A percentile compares a stretch with the other conserved stretches of the same genome.
Evolutionary conservation across 140 eudicot genomes (phyloP).

Genomic region (Oenanthe javanica): DNA sequence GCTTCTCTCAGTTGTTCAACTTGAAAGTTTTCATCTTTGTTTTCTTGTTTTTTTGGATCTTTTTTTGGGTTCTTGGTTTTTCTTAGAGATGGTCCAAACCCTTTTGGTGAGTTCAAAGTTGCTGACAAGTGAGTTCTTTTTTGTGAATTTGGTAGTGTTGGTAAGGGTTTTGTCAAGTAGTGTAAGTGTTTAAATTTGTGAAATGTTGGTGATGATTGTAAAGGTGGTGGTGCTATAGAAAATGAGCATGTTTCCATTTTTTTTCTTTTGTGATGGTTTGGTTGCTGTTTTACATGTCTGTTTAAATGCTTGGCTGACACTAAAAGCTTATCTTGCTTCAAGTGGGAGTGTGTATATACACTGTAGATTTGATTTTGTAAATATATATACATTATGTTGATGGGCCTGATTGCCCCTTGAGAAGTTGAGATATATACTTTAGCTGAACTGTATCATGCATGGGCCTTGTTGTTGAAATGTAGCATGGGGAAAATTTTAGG

Average conservation of each 20-base stretch:
- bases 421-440: too few species aligned
- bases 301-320: slow-evolving; percentile 35
- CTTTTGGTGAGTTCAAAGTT: slow-evolving; percentile 68
- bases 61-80: slow-evolving; percentile 42
- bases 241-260: slow-evolving; percentile 48
- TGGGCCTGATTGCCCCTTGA: background rate
- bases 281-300: slow-evolving; percentile 2
- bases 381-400: too few species aligned
- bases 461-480: too few species aligned
- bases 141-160: slow-evolving; percentile 16
- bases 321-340: slow-evolving; percentile 9
- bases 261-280: background rate
- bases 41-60: slow-evolving; percentile 32
- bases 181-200: slow-evolving; percentile 27
- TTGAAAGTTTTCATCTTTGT: slow-evolving; percentile 39
- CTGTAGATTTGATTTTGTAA: background rate
- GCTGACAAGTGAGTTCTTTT: slow-evolving; percentile 32
- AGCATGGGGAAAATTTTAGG: too few species aligned
- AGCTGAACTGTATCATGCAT: too few species aligned
- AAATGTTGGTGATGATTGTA: slow-evolving; percentile 32
- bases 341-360: background rate
- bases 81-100: slow-evolving; percentile 65
- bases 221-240: slow-evolving; percentile 24
- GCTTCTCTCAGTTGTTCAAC: slow-evolving; percentile 42
- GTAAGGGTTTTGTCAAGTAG: slow-evolving; percentile 28